Evolutionary conservation across 2,329 filamentous ascomycete species (phyloP), one percentile per base, ranked within the genome.

Genomic region (Periconia macrospinosa): DNA sequence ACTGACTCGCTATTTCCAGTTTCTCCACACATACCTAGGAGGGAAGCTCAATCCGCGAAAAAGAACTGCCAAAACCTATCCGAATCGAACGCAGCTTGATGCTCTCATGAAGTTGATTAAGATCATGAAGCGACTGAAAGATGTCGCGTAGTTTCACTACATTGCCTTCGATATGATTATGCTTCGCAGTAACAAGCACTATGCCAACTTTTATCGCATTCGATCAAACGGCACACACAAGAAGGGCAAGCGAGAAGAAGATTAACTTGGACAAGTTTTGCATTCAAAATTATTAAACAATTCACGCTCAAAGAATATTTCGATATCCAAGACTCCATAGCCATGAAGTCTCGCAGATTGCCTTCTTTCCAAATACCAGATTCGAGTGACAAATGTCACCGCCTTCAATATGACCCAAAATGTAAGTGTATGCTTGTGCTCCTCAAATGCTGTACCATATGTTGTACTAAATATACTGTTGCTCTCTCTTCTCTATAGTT

Each of bases 291-390:
- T 44, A 44, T 50, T 45, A 52, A 53, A 53, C 54, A 45, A 47
- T 53, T 35, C 54, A 50, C 50, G 43, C 54, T 47, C 47, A 50
- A 49, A 56, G 54, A 47, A 46, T 53, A 56, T 53, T 50, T 53
- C 50, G 42, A 44, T 50, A 20, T 19, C 33, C 23, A 33, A 19
- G 43, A 17, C 35, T 17, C 20, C 44, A 17, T 33, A 44, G 7
- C n/a, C 10, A 33, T 3, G 23, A 35, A 18, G 44, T 17, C 45
- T 43, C 52, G 53, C 50, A 53, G 40, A 48, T 42, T 44, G 52
- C 42, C 23, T 37, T 46, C 46, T 35, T 41, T 47, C 23, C 47
- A 54, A 56, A 61, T 61, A 45, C 58, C 58, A 53, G 58, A 61
- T 61, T 56, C 58, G 37, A 45, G 42, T 41, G 35, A 53, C 40